Percentiles rank a stretch among this genome's conserved stretches.
These are phyloP conservation scores for Clonostachys byssicola DNA, from an alignment of 2,329 filamentous ascomycete species.

Conservation along the genomic window DNA sequence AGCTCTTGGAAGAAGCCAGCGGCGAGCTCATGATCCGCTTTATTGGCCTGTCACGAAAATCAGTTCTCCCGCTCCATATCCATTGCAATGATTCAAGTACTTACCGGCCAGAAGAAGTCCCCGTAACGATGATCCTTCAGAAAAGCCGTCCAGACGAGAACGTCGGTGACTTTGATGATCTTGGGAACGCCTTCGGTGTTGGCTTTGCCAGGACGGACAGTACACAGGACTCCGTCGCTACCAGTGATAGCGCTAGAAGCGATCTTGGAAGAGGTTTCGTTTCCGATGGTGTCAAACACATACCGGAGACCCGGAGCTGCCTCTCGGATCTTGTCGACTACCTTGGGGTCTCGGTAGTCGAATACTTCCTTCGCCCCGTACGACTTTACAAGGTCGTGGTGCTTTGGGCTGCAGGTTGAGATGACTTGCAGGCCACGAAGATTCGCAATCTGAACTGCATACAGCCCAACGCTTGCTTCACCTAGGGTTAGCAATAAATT, in stretches of 20 bases:
- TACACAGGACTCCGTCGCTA: conserved; percentile 26
- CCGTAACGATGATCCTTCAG: conserved; percentile 30
- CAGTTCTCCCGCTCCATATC: background rate
- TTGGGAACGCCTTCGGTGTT: conserved; percentile 26
- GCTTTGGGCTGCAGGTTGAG: conserved; percentile 25
- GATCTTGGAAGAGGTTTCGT: conserved; percentile 20
- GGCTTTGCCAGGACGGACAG: conserved; percentile 31
- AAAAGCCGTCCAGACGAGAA: conserved; percentile 37
- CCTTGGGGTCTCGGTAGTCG: conserved; percentile 30
- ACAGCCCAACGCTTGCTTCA: conserved; percentile 29
- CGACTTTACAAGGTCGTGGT: conserved; percentile 21
- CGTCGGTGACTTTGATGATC: conserved; percentile 27
- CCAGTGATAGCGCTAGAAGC: conserved; percentile 20
- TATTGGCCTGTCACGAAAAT: conserved; percentile 14
- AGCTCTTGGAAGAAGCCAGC: conserved; percentile 29
- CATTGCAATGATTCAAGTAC: conserved; percentile 3
- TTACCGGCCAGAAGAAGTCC: conserved; percentile 26
- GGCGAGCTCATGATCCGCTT: conserved; percentile 26
- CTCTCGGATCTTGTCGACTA: conserved; percentile 24
- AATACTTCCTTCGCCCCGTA: conserved; percentile 27
- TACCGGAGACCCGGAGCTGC: conserved; percentile 23
- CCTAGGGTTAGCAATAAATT: background rate
- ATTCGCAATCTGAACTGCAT: conserved; percentile 25
- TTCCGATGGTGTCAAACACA: conserved; percentile 38
- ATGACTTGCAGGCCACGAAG: conserved; percentile 22